These are phyloP conservation scores for Sequoia sempervirens DNA, from an alignment of 75 land plant genomes.

Conservation along the genomic window DNA sequence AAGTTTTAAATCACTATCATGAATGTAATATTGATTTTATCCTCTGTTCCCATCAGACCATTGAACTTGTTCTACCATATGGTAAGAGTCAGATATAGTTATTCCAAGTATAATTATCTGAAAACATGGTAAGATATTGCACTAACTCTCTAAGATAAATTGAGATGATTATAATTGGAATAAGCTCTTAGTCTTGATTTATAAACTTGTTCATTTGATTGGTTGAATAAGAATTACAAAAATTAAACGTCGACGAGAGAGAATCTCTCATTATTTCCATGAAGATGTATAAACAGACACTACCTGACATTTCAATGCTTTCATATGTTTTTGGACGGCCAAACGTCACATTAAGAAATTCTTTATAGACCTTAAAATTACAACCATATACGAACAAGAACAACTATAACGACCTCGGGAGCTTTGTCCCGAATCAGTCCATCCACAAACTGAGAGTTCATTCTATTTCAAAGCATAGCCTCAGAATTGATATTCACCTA, in stretches of 20 bases:
- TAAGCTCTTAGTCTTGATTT: too few relatives aligned
- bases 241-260: not conserved
- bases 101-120: too few relatives aligned
- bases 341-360: not conserved
- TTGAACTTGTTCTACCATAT: too few relatives aligned
- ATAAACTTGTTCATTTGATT: not conserved
- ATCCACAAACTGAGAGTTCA: not conserved
- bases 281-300: not conserved
- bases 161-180: not conserved
- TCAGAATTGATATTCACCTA: too few relatives aligned
- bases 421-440: not conserved
- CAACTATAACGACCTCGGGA: not conserved
- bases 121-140: too few relatives aligned
- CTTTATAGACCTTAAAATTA: not conserved
- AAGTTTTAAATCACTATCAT: not conserved
- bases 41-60: too few relatives aligned
- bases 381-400: not conserved
- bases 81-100: too few relatives aligned
- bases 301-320: not conserved
- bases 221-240: not conserved
- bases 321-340: not conserved
- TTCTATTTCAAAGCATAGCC: too few relatives aligned
- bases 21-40: not conserved
- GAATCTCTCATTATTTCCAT: not conserved
- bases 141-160: too few relatives aligned